Evolutionary conservation across 78 protist genomes (phyloP).

Genomic region (slime mould (Dictyostelium discoideum)): dicty_2.7 NC_007088.5:1500001-1500500

Average conservation of each 20-base stretch:
- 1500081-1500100: not conserved
- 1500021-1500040: not conserved
- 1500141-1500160: too few species aligned
- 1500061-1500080: not conserved
- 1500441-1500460: not conserved
- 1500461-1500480: not conserved
- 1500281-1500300: not conserved
- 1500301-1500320: not conserved
- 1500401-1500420: not conserved
- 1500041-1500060: not conserved
- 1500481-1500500: not conserved
- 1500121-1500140: not conserved
- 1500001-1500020: not conserved
- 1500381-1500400: not conserved
- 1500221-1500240: not conserved
- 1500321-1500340: too few species aligned
- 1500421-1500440: not conserved
- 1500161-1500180: not conserved
- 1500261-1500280: not conserved
- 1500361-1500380: not conserved
- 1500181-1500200: not conserved
- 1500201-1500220: not conserved
- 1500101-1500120: not conserved
- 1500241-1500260: not conserved
- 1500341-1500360: too few species aligned